These are phyloP conservation scores for Diaporthe destruens DNA, from an alignment of 2,329 filamentous ascomycete species.

Conservation along the genomic window DNA sequence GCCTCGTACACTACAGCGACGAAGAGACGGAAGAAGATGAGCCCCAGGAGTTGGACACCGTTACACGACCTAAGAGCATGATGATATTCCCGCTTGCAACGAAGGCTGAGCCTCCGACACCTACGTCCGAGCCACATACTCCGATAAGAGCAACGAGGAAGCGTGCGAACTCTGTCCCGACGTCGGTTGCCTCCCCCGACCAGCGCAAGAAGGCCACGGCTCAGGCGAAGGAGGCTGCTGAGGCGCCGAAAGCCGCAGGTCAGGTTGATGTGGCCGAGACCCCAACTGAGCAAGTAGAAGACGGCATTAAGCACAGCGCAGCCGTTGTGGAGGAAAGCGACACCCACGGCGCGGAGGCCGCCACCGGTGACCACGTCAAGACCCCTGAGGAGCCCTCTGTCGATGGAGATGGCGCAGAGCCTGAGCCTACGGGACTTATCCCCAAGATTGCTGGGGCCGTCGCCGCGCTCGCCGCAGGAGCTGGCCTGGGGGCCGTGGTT, in stretches of 20 bases:
- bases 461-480: neutral
- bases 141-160: conserved; percentile 54
- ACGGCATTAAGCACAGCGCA: conserved; percentile 3
- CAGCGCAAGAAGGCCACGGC: conserved; percentile 30
- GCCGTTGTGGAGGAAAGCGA: neutral
- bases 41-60: conserved; percentile 49
- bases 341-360: neutral
- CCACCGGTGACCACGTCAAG: conserved; percentile 60
- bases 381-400: conserved; percentile 57
- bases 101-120: conserved; percentile 50
- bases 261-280: conserved; percentile 50
- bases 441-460: conserved; percentile 14
- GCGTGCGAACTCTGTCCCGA: conserved; percentile 65
- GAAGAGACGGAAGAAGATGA: conserved; percentile 67
- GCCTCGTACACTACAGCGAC: conserved; percentile 72
- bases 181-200: conserved; percentile 48
- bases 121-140: conserved; percentile 52
- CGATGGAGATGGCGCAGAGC: neutral
- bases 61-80: conserved; percentile 62
- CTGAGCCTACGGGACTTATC: conserved; percentile 14
- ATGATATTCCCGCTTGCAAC: conserved; percentile 50
- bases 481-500: neutral
- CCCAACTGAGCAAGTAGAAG: neutral
- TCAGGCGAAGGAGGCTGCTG: conserved; percentile 2
- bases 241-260: conserved; percentile 49